Evolutionary conservation across 208 protist genomes (phyloP).

Genomic region (Tetramitus jugosus): DNA sequence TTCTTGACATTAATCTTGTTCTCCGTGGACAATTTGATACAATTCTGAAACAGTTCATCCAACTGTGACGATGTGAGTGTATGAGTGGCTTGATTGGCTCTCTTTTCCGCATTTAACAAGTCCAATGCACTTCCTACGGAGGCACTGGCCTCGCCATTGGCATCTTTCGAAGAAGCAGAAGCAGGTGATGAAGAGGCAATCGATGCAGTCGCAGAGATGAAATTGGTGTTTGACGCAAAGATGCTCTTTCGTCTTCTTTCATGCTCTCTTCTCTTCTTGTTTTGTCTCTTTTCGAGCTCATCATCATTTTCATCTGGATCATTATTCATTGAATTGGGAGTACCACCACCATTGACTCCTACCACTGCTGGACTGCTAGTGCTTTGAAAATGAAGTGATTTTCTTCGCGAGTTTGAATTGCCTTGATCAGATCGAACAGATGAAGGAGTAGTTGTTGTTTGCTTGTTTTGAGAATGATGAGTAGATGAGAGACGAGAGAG

Average conservation of each 20-base stretch:
- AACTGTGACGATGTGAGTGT: constrained; percentile 26
- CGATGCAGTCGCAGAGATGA: neutral
- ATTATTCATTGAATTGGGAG: too few relatives aligned
- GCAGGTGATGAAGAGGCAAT: too few relatives aligned
- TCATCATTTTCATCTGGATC: constrained; percentile 5
- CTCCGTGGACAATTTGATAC: constrained; percentile 49
- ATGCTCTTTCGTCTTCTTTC: neutral
- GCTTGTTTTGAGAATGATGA: too few relatives aligned
- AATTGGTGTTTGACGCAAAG: neutral
- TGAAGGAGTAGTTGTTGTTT: too few relatives aligned
- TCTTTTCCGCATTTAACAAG: too few relatives aligned
- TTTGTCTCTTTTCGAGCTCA: neutral
- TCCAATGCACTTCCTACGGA: too few relatives aligned
- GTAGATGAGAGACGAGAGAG: too few relatives aligned
- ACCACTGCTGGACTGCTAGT: too few relatives aligned
- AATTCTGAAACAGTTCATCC: constrained; percentile 42
- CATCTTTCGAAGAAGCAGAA: neutral
- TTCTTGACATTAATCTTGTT: constrained; percentile 71
- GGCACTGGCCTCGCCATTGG: neutral
- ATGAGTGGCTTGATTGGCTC: neutral
- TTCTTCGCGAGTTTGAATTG: too few relatives aligned
- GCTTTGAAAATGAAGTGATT: too few relatives aligned
- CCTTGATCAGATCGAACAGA: too few relatives aligned
- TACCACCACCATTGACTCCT: too few relatives aligned
- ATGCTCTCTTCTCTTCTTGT: neutral